Percentiles rank a stretch among this genome's conserved stretches.
Conservation (phyloP, 192 early-diverging fungal genomes). For the Podila minutissima region DNA sequence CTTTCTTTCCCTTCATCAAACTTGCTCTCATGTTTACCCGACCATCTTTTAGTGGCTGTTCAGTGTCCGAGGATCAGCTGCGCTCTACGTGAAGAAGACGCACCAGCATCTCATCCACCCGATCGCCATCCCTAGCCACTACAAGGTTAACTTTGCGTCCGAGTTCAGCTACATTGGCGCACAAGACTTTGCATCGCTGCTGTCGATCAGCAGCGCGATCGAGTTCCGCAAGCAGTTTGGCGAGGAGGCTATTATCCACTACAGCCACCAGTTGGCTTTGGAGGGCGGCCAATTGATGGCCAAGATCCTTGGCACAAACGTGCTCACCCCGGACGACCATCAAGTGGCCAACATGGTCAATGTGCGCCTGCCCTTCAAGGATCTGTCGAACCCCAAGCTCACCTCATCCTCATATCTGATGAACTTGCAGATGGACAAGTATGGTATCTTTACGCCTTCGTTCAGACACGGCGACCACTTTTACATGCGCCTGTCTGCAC, state of each 20-base stretch:
- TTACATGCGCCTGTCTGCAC: constrained; percentile 64
- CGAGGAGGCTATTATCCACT: constrained; percentile 64
- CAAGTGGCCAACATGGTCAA: constrained; percentile 68
- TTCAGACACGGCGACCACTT: constrained; percentile 62
- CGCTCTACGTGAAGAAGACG: constrained; percentile 60
- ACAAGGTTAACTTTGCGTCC: constrained; percentile 49
- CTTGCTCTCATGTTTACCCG: neutral
- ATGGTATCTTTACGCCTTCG: constrained; percentile 48
- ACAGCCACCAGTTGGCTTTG: constrained; percentile 62
- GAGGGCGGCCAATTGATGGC: constrained; percentile 63
- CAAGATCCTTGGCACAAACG: constrained; percentile 63
- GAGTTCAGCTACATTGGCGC: constrained; percentile 65
- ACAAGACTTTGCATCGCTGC: constrained; percentile 49
- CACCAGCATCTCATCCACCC: constrained; percentile 60
- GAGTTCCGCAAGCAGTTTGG: constrained; percentile 62
- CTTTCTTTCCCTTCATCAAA: neutral
- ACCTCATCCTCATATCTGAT: constrained; percentile 26
- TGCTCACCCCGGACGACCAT: constrained; percentile 61
- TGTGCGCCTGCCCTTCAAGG: constrained; percentile 59
- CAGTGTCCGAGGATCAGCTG: constrained; percentile 60
- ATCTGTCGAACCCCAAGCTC: constrained; percentile 36
- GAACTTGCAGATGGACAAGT: constrained; percentile 49
- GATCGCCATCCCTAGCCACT: constrained; percentile 53
- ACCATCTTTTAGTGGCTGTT: constrained; percentile 60
- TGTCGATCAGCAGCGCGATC: constrained; percentile 54